phyloP scores from a whole-genome alignment of 108 stramenopile genomes.

The Discostella pseudostelligera region DNA sequence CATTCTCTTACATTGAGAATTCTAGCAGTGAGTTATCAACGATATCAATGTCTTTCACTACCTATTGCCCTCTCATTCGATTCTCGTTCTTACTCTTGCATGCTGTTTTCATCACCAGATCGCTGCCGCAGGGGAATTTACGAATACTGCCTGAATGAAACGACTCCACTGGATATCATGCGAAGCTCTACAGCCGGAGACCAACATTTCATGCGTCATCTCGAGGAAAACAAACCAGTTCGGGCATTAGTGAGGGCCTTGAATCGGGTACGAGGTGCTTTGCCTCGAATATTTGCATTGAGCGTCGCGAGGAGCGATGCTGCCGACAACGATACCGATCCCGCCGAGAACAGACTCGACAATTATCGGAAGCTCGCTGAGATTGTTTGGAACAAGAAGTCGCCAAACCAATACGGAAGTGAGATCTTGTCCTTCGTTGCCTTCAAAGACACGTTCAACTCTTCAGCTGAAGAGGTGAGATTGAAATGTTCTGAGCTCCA shows the following conservation, averaged over 20 bases:
- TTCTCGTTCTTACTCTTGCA: neutral
- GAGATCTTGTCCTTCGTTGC: conserved; percentile 13
- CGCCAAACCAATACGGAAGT: conserved; percentile 2
- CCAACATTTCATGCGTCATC: conserved; percentile 16
- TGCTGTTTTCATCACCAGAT: neutral
- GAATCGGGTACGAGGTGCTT: conserved; percentile 12
- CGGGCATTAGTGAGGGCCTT: conserved; percentile 31
- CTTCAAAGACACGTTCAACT: conserved; percentile 20
- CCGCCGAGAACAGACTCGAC: conserved; percentile 16
- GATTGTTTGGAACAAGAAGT: conserved; percentile 26
- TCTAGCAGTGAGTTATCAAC: conserved; percentile 3
- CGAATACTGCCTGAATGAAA: conserved; percentile 36
- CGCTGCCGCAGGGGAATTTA: conserved; percentile 32
- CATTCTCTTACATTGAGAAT: conserved; percentile 23
- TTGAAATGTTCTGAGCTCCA: neutral
- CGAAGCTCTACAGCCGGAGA: conserved; percentile 22
- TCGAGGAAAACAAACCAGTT: conserved; percentile 24
- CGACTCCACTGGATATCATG: conserved; percentile 19
- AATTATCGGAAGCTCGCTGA: conserved; percentile 34
- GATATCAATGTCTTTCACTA: neutral
- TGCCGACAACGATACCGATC: conserved; percentile 3
- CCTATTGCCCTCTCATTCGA: neutral
- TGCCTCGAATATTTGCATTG: conserved; percentile 29
- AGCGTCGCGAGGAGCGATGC: conserved; percentile 23
- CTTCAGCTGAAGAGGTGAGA: conserved; percentile 27